Conservation (phyloP, 495 filamentous ascomycete genomes). For the Aspergillus campestris region DNA sequence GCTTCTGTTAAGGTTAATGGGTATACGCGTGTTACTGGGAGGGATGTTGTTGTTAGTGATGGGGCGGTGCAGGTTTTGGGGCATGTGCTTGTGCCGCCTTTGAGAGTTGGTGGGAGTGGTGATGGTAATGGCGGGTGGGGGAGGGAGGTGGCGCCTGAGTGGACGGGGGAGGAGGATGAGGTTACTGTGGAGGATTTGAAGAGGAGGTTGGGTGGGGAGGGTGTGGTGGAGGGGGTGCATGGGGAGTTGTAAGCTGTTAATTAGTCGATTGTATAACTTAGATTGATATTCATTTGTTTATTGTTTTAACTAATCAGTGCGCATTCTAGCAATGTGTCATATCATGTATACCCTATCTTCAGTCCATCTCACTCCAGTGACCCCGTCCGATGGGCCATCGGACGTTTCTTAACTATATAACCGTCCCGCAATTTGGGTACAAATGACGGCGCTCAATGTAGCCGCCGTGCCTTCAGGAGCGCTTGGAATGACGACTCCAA, state of each 20-base stretch:
- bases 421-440: neutral
- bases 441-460: constrained; percentile 29
- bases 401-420: too few species aligned
- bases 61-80: constrained; percentile 70
- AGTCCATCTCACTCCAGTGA: too few species aligned
- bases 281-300: too few species aligned
- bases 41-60: constrained; percentile 61
- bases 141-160: constrained; percentile 17
- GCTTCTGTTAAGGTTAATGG: constrained; percentile 66
- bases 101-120: constrained; percentile 33
- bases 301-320: too few species aligned
- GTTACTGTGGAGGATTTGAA: constrained; percentile 58
- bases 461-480: constrained; percentile 49
- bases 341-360: too few species aligned
- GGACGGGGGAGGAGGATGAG: constrained; percentile 36
- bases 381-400: too few species aligned
- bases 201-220: constrained; percentile 42
- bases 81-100: constrained; percentile 67
- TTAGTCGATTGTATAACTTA: neutral
- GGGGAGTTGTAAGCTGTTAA: constrained; percentile 4
- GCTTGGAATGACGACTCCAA: constrained; percentile 74
- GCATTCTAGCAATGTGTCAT: too few species aligned
- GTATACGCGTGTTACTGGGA: constrained; percentile 45
- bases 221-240: constrained; percentile 17
- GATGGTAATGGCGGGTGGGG: constrained; percentile 23